Percentiles rank a stretch among this genome's conserved stretches.
Conservation (phyloP, 2,329 filamentous ascomycete genomes). For the Apiospora phragmitis region DNA sequence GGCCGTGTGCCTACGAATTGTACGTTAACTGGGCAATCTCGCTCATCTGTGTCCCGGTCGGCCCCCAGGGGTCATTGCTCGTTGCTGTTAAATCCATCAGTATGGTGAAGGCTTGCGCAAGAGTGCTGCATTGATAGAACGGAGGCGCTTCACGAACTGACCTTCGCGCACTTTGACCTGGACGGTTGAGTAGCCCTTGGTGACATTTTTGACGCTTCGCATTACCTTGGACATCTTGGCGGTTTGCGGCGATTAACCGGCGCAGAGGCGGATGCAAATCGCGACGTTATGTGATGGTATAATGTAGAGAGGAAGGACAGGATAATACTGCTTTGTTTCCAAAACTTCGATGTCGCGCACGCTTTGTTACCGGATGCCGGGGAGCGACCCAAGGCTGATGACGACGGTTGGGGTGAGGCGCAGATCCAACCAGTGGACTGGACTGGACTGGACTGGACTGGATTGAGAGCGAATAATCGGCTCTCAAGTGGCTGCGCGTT, state of each 20-base stretch:
- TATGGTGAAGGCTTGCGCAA: neutral
- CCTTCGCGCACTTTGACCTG: conserved; percentile 99
- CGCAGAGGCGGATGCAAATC: neutral
- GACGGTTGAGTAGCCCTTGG: conserved; percentile 94
- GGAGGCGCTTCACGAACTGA: conserved; percentile 38
- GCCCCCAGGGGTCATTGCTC: conserved; percentile 98
- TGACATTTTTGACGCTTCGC: conserved; percentile 97
- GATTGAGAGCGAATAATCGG: neutral
- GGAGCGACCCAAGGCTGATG: conserved; percentile 5
- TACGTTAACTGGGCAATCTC: conserved; percentile 98
- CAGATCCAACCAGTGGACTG: conserved; percentile 8
- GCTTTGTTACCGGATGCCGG: neutral
- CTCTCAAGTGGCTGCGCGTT: neutral
- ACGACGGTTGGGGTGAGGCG: neutral
- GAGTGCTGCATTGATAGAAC: neutral
- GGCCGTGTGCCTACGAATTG: conserved; percentile 72
- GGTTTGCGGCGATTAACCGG: conserved; percentile 18
- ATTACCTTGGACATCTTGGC: conserved; percentile 91
- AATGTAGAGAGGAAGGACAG: neutral
- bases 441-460: neutral
- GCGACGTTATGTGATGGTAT: neutral
- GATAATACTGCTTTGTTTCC: neutral
- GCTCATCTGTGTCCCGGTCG: conserved; percentile 96
- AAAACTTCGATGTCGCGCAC: neutral
- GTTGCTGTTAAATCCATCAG: conserved; percentile 67